Percentiles rank a stretch among this genome's conserved stretches.
Evolutionary conservation across 106 monocot genomes (phyloP).

Genomic region (Gastrodia elata): DNA sequence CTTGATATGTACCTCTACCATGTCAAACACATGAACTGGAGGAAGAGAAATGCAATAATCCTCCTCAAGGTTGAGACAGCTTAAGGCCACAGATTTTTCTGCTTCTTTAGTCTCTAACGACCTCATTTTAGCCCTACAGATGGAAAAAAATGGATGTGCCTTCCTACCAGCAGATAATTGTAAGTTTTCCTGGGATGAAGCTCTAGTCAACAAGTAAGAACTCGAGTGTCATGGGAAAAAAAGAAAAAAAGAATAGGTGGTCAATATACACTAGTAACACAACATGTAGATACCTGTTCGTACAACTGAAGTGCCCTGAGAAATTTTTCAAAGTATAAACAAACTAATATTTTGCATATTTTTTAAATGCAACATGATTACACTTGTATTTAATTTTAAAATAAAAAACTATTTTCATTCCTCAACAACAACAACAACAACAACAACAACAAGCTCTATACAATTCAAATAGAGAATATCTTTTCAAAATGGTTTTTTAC

Average conservation of each 20-base stretch:
- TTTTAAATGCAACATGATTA: not conserved
- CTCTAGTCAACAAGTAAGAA: slow-evolving; percentile 6
- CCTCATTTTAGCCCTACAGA: slow-evolving; percentile 32
- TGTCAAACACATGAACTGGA: slow-evolving; percentile 71
- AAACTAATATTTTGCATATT: not conserved
- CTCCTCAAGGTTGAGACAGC: slow-evolving; percentile 17
- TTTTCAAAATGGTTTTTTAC: too few relatives aligned
- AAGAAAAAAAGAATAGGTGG: not conserved
- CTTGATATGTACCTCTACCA: slow-evolving; percentile 20
- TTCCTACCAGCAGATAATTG: slow-evolving; percentile 50
- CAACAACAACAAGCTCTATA: too few relatives aligned
- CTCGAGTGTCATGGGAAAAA: not conserved
- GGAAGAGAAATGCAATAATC: slow-evolving; percentile 20
- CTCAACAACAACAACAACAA: not conserved
- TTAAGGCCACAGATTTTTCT: slow-evolving; percentile 18
- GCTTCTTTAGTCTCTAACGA: slow-evolving; percentile 11
- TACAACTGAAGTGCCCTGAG: not conserved
- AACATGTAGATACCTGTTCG: not conserved
- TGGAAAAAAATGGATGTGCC: slow-evolving; percentile 81
- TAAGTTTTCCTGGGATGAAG: slow-evolving; percentile 42
- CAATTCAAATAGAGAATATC: too few relatives aligned
- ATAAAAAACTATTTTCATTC: not conserved
- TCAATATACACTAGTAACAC: not conserved
- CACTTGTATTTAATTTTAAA: not conserved
- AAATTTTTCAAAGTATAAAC: not conserved